These are phyloP conservation scores for Apophysomyces trapeziformis DNA, from an alignment of 371 early-diverging fungal genomes.

Conservation along the genomic window DNA sequence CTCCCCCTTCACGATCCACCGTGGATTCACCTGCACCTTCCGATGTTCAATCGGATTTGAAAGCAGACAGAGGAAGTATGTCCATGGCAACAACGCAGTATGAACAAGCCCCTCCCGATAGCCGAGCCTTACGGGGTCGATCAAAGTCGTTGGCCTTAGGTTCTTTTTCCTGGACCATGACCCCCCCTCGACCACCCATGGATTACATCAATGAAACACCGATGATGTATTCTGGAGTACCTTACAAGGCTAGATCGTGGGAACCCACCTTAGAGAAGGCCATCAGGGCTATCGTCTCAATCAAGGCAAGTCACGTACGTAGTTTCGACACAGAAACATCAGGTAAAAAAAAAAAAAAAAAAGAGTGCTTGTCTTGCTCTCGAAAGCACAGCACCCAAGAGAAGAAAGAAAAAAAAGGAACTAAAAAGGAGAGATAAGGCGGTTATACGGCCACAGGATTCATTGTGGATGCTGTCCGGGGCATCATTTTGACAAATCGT, in stretches of 20 bases:
- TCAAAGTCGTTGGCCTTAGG: slow-evolving; percentile 50
- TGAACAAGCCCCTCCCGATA: slow-evolving; percentile 30
- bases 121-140: slow-evolving; percentile 37
- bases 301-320: slow-evolving; percentile 82
- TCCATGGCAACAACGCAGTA: slow-evolving; percentile 26
- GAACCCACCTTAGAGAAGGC: slow-evolving; percentile 75
- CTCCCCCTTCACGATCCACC: slow-evolving; percentile 17
- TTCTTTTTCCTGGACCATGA: slow-evolving; percentile 29
- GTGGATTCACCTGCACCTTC: slow-evolving; percentile 29
- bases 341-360: slow-evolving; percentile 44
- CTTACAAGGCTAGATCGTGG: slow-evolving; percentile 62
- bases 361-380: too few relatives aligned
- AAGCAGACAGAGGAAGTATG: slow-evolving; percentile 29
- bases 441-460: slow-evolving; percentile 87
- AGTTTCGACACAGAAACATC: slow-evolving; percentile 91
- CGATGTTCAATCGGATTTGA: slow-evolving; percentile 25
- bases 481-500: slow-evolving; percentile 86
- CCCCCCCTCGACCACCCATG: slow-evolving; percentile 39
- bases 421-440: slow-evolving; percentile 9
- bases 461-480: slow-evolving; percentile 83
- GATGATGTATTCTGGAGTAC: slow-evolving; percentile 27
- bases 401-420: too few relatives aligned
- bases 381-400: too few relatives aligned
- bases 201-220: slow-evolving; percentile 22
- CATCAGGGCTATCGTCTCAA: slow-evolving; percentile 82